Evolutionary conservation across 257 asterid species (phyloP), one percentile per base, ranked within the genome.

Genomic region (Gentiana dahurica): DNA sequence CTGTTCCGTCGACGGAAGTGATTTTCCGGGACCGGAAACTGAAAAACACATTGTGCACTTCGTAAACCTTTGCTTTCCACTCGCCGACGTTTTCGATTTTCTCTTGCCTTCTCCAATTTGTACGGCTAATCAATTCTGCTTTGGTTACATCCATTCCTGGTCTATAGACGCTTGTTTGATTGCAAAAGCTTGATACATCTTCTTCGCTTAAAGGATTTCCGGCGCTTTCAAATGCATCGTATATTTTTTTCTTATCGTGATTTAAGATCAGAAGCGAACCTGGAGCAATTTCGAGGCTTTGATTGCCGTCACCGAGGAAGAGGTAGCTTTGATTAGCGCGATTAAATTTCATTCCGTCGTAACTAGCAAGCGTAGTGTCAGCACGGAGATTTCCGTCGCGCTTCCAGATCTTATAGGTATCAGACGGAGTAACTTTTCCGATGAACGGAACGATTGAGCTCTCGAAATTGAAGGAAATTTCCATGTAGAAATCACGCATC

Each of bases 401-500:
- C 69, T 91, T 91, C 98, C 98, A 91, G 71, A 91, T 91, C 76
- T 77, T 80, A 66, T 87, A 91, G 1, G 98, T 91, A 36, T 91
- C 98, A 1, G 98, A 91, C 34, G 98, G 98, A 2, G 98, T 94
- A 3, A 91, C 80, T 71, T 83, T 91, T 0, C 95, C 96, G 32
- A 87, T 88, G 58, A 91, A 85, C 4, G 98, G 98, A 8, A 91
- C 90, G 36, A 91, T 77, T 0, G 98, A 85, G 80, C 97, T 91
- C 79, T 91, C 98, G 62, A 91, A 91, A 15, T 87, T 96, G 52
- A 91, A 91, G 1, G 89, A 78, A 36, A 91, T 91, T 78, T 91
- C 98, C 98, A 87, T 87, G 64, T 91, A 91, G 70, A 91, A 91
- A 54, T 87, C 98, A 24, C 96, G 81, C 98, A 87, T 91, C 3